Percentiles rank a stretch among this genome's conserved stretches.
Conservation (phyloP, 371 early-diverging fungal genomes). For the Mucor mucedo region DNA sequence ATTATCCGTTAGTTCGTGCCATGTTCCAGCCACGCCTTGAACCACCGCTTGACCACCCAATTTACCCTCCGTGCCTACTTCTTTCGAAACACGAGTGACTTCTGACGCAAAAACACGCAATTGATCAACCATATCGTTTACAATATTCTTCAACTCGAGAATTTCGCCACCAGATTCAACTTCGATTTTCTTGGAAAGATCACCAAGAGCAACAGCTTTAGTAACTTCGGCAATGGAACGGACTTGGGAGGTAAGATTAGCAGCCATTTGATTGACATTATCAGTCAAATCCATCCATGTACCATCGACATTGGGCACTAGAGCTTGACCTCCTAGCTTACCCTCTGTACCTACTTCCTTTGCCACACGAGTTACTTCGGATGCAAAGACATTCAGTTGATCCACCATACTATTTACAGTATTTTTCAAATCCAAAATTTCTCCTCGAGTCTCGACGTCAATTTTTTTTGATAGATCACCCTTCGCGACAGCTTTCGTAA, state of each 20-base stretch:
- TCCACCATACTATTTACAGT: conserved; percentile 70
- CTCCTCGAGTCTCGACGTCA: conserved; percentile 65
- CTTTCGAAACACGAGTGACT: conserved; percentile 47
- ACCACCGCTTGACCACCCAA: conserved; percentile 49
- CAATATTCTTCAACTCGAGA: conserved; percentile 65
- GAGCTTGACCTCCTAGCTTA: conserved; percentile 48
- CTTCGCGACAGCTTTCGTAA: conserved; percentile 58
- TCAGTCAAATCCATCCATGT: conserved; percentile 38
- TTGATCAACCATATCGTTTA: conserved; percentile 67
- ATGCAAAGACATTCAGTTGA: conserved; percentile 37
- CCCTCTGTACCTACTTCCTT: conserved; percentile 41
- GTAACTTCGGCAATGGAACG: conserved; percentile 62
- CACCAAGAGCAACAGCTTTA: conserved; percentile 61
- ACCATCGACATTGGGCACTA: conserved; percentile 49
- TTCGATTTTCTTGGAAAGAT: conserved; percentile 64
- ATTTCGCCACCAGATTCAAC: conserved; percentile 72
- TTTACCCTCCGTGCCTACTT: conserved; percentile 41
- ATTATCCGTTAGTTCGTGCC: conserved; percentile 21
- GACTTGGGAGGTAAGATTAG: conserved; percentile 52
- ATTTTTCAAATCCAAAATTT: conserved; percentile 66
- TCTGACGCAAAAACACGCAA: conserved; percentile 42
- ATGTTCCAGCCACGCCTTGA: conserved; percentile 46
- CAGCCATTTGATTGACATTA: conserved; percentile 54
- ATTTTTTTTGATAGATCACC: conserved; percentile 67
- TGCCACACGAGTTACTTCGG: conserved; percentile 51